phyloP scores from a whole-genome alignment of 768 basidiomycete species.

The Trametes elegans region DNA sequence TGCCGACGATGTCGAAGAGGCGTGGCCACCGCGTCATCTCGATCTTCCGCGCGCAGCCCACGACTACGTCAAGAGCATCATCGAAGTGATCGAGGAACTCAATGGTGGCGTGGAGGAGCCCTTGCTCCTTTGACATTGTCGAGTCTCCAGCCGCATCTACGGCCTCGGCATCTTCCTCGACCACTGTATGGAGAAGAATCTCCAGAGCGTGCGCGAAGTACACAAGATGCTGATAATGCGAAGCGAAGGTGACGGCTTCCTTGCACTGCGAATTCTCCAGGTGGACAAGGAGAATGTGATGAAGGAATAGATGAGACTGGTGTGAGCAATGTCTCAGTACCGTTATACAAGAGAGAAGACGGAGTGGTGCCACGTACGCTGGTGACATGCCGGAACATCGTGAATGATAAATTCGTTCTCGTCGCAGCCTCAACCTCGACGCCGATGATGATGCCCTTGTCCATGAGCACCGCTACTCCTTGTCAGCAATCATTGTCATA shows the following conservation, averaged over 20 bases:
- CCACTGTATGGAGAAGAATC: conserved; percentile 88
- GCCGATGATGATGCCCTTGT: conserved; percentile 97
- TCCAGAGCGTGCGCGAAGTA: conserved; percentile 95
- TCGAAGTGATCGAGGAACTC: conserved; percentile 96
- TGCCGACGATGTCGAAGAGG: conserved; percentile 87
- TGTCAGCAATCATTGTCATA: conserved; percentile 7
- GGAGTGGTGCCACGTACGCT: conserved; percentile 64
- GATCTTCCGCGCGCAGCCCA: conserved; percentile 94
- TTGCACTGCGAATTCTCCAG: conserved; percentile 58
- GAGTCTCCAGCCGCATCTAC: conserved; percentile 25
- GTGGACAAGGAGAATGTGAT: conserved; percentile 85
- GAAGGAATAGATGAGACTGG: conserved; percentile 91
- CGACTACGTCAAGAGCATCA: conserved; percentile 86
- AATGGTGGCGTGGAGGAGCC: conserved; percentile 64
- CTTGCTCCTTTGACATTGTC: conserved; percentile 27
- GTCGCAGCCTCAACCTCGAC: conserved; percentile 85
- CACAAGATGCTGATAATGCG: conserved; percentile 82
- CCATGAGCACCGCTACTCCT: conserved; percentile 87
- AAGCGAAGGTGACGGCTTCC: conserved; percentile 84
- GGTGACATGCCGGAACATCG: conserved; percentile 88
- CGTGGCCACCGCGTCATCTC: conserved; percentile 89
- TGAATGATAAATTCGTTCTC: conserved; percentile 76
- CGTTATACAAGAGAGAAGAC: neutral
- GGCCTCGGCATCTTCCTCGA: conserved; percentile 71
- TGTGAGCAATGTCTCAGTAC: neutral